A percentile compares a stretch with the other conserved stretches of the same genome.
Evolutionary conservation across 805 yeast species (phyloP).

Genomic region (Jamesozyma spencerorum): DNA sequence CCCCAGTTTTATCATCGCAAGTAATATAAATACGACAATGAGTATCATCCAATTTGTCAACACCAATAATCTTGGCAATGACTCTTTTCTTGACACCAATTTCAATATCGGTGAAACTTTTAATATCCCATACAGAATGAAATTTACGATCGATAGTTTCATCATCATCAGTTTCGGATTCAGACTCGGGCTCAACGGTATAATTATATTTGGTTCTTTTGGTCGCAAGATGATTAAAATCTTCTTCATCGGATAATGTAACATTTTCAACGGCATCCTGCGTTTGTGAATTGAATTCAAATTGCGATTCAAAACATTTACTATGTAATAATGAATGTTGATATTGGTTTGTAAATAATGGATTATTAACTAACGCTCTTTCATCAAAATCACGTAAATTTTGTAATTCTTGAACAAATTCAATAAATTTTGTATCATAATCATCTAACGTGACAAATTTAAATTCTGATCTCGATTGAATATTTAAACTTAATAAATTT

Average conservation of each 20-base stretch:
- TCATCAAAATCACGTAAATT: slow-evolving; percentile 1
- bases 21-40: no score
- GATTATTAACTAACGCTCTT: background rate
- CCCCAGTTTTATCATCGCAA: no score
- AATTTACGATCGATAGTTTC: background rate
- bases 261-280: no score
- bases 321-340: background rate
- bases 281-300: slow-evolving; percentile 11
- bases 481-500: slow-evolving; percentile 13
- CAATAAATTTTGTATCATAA: slow-evolving; percentile 8
- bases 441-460: slow-evolving; percentile 14
- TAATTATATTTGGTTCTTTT: no score
- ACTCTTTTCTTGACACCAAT: no score
- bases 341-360: slow-evolving; percentile 3
- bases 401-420: slow-evolving; percentile 9
- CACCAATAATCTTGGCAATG: no score
- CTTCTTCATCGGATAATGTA: no score
- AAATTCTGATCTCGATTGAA: slow-evolving; percentile 9
- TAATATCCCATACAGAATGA: no score
- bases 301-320: slow-evolving; percentile 5
- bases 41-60: no score
- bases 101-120: no score
- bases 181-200: no score
- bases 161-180: background rate
- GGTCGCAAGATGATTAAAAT: no score